Evolutionary conservation across 2,329 filamentous ascomycete species (phyloP).

Genomic region (Phialophora verrucosa): DNA sequence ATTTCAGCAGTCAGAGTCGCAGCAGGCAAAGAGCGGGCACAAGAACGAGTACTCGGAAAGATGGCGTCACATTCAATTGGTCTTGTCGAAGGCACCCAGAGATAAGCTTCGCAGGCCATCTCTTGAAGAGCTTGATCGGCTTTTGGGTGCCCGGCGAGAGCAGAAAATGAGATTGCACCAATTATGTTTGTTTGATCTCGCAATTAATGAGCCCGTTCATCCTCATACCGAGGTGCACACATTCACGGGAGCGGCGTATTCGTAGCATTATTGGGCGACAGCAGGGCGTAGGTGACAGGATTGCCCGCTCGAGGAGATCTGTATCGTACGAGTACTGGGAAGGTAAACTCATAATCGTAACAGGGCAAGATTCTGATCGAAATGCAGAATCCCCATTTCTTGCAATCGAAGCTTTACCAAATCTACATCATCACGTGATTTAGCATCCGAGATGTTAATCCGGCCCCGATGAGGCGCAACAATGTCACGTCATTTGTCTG

Average conservation of each 20-base stretch:
- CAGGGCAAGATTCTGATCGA: background rate
- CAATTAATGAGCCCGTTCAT: background rate
- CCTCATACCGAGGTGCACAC: background rate
- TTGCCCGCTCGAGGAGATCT: background rate
- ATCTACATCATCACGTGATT: background rate
- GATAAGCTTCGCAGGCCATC: conserved; percentile 11
- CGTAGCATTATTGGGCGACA: background rate
- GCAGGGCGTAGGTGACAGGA: no score
- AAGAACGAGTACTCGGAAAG: background rate
- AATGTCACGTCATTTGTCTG: background rate
- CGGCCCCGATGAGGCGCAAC: background rate
- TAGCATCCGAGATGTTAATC: background rate
- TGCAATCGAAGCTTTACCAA: background rate
- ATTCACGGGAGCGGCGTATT: background rate
- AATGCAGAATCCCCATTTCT: background rate
- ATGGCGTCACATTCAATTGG: background rate
- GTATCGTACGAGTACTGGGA: no score
- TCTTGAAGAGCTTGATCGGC: conserved; percentile 11
- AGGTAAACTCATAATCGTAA: no score
- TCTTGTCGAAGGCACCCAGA: background rate
- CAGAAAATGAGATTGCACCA: background rate
- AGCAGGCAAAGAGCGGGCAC: conserved; percentile 8
- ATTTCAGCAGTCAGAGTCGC: conserved; percentile 16
- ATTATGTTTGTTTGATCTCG: background rate
- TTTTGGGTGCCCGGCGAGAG: background rate